Evolutionary conservation across 2,329 filamentous ascomycete species (phyloP).

Genomic region (Blumeriella jaapii): DNA sequence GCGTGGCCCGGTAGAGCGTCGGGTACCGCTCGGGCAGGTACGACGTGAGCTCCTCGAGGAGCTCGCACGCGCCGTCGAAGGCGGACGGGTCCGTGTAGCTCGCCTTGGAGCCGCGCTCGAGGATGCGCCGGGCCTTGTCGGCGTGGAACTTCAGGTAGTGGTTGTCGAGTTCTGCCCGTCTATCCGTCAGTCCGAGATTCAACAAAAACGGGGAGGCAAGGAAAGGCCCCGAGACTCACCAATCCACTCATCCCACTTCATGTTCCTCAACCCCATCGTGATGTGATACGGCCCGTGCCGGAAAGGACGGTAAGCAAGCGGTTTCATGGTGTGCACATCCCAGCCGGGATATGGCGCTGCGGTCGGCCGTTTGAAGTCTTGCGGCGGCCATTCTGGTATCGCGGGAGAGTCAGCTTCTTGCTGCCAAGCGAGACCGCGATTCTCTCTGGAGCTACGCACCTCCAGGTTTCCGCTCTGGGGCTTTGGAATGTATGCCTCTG

Average conservation of each 20-base stretch:
- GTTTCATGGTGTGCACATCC: slow-evolving; percentile 25
- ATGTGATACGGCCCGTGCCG: slow-evolving; percentile 26
- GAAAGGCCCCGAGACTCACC: slow-evolving; percentile 21
- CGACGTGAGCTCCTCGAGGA: slow-evolving; percentile 58
- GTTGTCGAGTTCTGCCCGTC: slow-evolving; percentile 61
- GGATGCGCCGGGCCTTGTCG: slow-evolving; percentile 57
- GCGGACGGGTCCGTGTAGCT: slow-evolving; percentile 58
- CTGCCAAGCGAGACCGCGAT: not conserved
- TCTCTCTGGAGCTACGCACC: slow-evolving; percentile 15
- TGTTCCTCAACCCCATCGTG: slow-evolving; percentile 27
- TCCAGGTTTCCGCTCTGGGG: slow-evolving; percentile 23
- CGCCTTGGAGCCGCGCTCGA: slow-evolving; percentile 54
- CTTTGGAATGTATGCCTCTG: slow-evolving; percentile 21
- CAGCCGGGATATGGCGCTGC: slow-evolving; percentile 22
- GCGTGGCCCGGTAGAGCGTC: slow-evolving; percentile 51
- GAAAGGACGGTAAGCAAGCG: slow-evolving; percentile 27
- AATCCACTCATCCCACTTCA: slow-evolving; percentile 29
- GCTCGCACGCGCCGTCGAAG: slow-evolving; percentile 60
- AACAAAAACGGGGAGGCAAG: no score
- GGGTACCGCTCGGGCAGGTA: slow-evolving; percentile 72
- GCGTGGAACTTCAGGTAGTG: slow-evolving; percentile 62
- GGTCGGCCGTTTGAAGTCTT: slow-evolving; percentile 25
- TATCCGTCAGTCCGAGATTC: slow-evolving; percentile 11
- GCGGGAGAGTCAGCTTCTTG: slow-evolving; percentile 11
- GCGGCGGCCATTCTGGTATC: slow-evolving; percentile 26